Evolutionary conservation across 257 asterid species (phyloP).

Genomic region (Nicotiana otophora): DNA sequence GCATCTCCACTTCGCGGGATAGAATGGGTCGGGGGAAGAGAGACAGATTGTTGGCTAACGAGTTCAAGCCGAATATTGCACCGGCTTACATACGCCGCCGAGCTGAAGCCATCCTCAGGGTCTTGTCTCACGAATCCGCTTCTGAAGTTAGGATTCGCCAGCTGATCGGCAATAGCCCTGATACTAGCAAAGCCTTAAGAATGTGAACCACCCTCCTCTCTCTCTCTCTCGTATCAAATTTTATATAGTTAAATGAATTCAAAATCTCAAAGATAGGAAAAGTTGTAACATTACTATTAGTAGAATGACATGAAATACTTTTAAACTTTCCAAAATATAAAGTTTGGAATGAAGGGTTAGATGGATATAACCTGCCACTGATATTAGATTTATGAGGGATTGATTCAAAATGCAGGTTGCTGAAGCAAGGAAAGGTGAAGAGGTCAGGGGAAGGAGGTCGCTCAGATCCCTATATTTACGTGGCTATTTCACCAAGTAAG

Average conservation of each 20-base stretch:
- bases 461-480: slow-evolving; percentile 70
- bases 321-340: background rate
- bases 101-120: slow-evolving; percentile 61
- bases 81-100: slow-evolving; percentile 50
- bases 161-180: slow-evolving; percentile 92
- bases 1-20: slow-evolving; percentile 13
- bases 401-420: slow-evolving; percentile 45
- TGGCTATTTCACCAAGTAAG: slow-evolving; percentile 34
- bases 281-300: background rate
- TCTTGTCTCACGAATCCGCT: slow-evolving; percentile 60
- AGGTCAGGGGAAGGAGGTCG: slow-evolving; percentile 94
- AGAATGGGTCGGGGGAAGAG: background rate
- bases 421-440: slow-evolving; percentile 64
- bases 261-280: background rate
- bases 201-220: slow-evolving; percentile 35
- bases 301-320: background rate
- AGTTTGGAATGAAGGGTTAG: background rate
- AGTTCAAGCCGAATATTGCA: slow-evolving; percentile 18
- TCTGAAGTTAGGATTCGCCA: slow-evolving; percentile 87
- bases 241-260: background rate
- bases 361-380: background rate
- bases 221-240: background rate
- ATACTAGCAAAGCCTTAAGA: slow-evolving; percentile 98
- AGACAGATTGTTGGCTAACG: background rate
- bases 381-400: background rate